Conservation (phyloP, 208 protist genomes). For the Eutreptiella sp. region DNA sequence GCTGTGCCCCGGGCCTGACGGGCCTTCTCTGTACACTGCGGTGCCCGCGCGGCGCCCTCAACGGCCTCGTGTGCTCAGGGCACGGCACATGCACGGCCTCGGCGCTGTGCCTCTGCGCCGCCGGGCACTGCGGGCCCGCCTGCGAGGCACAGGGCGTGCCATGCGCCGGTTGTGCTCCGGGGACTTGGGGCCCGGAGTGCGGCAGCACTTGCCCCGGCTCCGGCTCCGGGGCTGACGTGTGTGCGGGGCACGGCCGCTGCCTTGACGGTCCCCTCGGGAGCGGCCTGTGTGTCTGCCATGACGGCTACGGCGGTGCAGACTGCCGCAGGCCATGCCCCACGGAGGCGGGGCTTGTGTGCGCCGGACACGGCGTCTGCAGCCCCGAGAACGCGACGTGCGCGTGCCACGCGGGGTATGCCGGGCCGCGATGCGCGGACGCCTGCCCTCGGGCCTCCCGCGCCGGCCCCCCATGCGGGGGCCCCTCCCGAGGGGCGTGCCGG, state of each 20-base stretch:
- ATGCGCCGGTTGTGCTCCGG: not conserved
- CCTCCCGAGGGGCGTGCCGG: not conserved
- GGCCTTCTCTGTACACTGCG: too few relatives aligned
- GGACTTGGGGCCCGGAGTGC: conserved; percentile 9
- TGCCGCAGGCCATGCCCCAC: conserved; percentile 1
- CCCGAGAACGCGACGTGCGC: not conserved
- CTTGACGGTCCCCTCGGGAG: not conserved
- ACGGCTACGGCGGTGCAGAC: not conserved
- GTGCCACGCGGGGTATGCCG: not conserved
- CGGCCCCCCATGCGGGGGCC: not conserved
- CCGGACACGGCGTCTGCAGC: not conserved
- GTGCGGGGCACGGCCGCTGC: conserved; percentile 10
- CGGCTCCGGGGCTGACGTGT: not conserved
- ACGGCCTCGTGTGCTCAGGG: conserved; percentile 2
- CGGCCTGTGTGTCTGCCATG: conserved; percentile 1
- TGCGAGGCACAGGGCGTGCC: not conserved
- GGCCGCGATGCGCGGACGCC: not conserved
- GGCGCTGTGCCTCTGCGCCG: not conserved
- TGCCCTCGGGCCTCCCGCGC: not conserved
- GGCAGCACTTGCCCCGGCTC: not conserved
- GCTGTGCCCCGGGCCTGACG: not conserved
- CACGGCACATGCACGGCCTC: conserved; percentile 6
- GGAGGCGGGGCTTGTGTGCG: not conserved
- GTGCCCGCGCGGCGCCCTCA: too few relatives aligned
- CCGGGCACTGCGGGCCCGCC: not conserved